Evolutionary conservation across 805 yeast genomes (phyloP), one percentile per base, ranked within the genome.

Genomic region (Ogataea salicorniae): DNA sequence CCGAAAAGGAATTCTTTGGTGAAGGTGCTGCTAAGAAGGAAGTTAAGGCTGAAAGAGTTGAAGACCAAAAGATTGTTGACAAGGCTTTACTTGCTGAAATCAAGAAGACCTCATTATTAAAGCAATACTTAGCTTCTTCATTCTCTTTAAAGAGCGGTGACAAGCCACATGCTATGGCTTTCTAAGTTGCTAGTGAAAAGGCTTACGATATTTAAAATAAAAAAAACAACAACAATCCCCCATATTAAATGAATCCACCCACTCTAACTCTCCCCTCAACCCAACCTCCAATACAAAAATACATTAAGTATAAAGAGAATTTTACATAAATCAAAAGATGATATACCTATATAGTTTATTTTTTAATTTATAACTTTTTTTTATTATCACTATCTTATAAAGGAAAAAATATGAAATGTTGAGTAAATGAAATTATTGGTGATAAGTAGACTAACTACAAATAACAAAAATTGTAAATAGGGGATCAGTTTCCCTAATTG

Each of bases 101-200:
- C 81, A 90, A 91, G 85, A 87, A 90, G 82, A 90, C 96, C 68
- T 95, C 97, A 73, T 82, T 89, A 72, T 86, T 92, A 75, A 88
- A 89, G 77, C 95, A 91, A 79, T 92, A 92, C 87, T 83, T 92
- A 72, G 85, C 96, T 63, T 73, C 97, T 66, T 79, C 95, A 62
- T 92, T 92, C 91, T 86, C 97, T 64, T 84, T 94, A 77, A 91
- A 89, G 87, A 83, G 80, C 77, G 98, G 98, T 76, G 99, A 92
- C 83, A 89, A 79, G 76, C 99, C 98, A 70, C 98, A 92, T 77
- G 83, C 87, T 73, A 87, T 94, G 85, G 89, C 87, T 81, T 92
- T 94, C 77, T 92, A 90, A 85, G 45, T 37, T 39, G 11, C 5
- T 39, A 11, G 37, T 14, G 31, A 29, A 36, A 34, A 38, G 42